Evolutionary conservation across 139 green algal species (phyloP).

Genomic region (Diplosphaera chodatii): DNA sequence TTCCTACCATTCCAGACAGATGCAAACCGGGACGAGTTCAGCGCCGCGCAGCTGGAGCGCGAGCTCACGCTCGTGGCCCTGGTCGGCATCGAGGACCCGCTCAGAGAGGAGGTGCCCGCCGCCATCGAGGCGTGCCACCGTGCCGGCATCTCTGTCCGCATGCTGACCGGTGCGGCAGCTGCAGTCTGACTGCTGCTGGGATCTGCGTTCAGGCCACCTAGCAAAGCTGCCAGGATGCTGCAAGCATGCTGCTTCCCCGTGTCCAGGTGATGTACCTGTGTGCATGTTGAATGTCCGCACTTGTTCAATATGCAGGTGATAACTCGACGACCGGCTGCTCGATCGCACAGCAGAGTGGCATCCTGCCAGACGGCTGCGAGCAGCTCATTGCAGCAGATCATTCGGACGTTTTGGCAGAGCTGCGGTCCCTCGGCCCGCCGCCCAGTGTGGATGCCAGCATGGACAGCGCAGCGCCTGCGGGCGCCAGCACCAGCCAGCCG

Average conservation of each 20-base stretch:
- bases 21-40: slow-evolving; percentile 6
- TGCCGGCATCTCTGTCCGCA: slow-evolving; percentile 88
- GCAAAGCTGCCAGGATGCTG: too few relatives aligned
- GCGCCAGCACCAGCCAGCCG: too few relatives aligned
- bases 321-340: slow-evolving; percentile 76
- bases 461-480: background rate
- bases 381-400: background rate
- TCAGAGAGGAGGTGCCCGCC: slow-evolving; percentile 61
- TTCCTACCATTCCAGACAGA: slow-evolving; percentile 16
- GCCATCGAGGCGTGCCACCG: slow-evolving; percentile 73
- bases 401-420: background rate
- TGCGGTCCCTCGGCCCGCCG: background rate
- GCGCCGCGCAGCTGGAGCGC: slow-evolving; percentile 15
- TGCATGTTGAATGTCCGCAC: too few relatives aligned
- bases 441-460: background rate
- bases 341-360: slow-evolving; percentile 82
- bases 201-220: background rate
- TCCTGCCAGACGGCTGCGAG: slow-evolving; percentile 45
- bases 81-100: slow-evolving; percentile 73
- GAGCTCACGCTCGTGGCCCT: slow-evolving; percentile 51
- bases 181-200: background rate
- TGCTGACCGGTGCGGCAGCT: slow-evolving; percentile 75
- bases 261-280: too few relatives aligned
- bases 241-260: background rate
- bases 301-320: slow-evolving; percentile 64